A percentile compares a stretch with the other conserved stretches of the same genome.
These are phyloP conservation scores for Omphalea diandra DNA, from an alignment of 441 rosid species.

Conservation along the genomic window DNA sequence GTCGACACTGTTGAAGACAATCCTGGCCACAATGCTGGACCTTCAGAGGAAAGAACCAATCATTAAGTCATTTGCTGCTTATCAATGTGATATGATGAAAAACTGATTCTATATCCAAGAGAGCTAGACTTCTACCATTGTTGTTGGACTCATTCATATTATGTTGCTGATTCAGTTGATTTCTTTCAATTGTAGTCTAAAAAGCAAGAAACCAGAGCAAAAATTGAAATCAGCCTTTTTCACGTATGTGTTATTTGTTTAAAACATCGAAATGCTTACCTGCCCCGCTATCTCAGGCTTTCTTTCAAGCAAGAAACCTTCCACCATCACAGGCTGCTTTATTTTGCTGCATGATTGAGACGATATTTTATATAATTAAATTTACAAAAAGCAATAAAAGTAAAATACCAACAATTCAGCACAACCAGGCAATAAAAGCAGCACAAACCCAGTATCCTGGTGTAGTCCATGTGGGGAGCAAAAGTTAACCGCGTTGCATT, in stretches of 20 bases:
- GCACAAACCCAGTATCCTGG: slow-evolving; percentile 33
- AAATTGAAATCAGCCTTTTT: not conserved
- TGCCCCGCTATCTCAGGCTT: slow-evolving; percentile 33
- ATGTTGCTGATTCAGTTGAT: slow-evolving; percentile 33
- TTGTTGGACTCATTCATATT: slow-evolving; percentile 28
- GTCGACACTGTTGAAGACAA: slow-evolving; percentile 39
- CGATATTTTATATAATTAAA: slow-evolving; percentile 8
- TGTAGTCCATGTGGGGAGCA: slow-evolving; percentile 26
- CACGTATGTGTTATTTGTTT: not conserved
- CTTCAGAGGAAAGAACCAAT: slow-evolving; percentile 30
- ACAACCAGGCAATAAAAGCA: no score
- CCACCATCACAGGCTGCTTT: slow-evolving; percentile 31
- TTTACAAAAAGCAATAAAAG: not conserved
- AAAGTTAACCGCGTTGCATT: slow-evolving; percentile 14
- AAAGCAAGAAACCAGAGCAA: not conserved
- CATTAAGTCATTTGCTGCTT: not conserved
- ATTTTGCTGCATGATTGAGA: slow-evolving; percentile 37
- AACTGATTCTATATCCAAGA: not conserved
- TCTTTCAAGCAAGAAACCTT: slow-evolving; percentile 28
- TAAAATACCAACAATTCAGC: not conserved
- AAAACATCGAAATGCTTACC: slow-evolving; percentile 37
- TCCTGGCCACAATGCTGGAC: slow-evolving; percentile 58
- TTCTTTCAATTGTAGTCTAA: slow-evolving; percentile 35
- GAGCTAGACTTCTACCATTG: slow-evolving; percentile 37
- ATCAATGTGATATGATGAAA: not conserved